A percentile compares a stretch with the other conserved stretches of the same genome.
phyloP scores from a whole-genome alignment of 2,329 filamentous ascomycete genomes.

The Penicillium paneum region DNA sequence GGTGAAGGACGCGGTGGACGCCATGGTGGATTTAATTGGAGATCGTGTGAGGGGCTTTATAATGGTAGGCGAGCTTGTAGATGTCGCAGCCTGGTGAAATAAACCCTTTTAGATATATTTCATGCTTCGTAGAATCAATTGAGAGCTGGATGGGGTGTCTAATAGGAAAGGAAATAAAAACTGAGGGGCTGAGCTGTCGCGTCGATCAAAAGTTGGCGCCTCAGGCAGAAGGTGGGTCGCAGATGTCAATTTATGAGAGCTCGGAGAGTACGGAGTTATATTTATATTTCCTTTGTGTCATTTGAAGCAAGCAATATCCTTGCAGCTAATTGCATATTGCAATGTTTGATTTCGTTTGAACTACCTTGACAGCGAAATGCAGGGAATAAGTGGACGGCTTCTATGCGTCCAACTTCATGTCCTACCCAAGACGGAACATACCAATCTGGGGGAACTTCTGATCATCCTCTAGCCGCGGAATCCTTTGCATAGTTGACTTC shows the following conservation, averaged over 20 bases:
- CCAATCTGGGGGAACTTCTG: not conserved
- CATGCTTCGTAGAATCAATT: not conserved
- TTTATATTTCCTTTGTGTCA: not conserved
- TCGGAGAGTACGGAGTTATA: not conserved
- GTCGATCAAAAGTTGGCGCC: not conserved
- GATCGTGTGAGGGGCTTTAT: not conserved
- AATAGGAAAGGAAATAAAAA: not conserved
- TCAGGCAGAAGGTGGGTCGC: not conserved
- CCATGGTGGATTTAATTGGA: conserved; percentile 14
- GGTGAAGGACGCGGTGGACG: conserved; percentile 30
- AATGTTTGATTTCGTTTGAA: not conserved
- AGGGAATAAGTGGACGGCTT: not conserved
- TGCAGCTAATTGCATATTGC: not conserved
- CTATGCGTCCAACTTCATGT: not conserved
- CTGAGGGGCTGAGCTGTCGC: not conserved
- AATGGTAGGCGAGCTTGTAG: not conserved
- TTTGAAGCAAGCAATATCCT: not conserved
- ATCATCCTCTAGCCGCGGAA: not conserved
- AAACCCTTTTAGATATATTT: not conserved
- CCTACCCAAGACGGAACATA: not conserved
- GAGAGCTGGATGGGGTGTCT: not conserved
- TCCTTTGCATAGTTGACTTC: not conserved
- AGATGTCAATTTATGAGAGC: not conserved
- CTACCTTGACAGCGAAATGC: not conserved
- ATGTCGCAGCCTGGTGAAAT: not conserved